These are phyloP conservation scores for Kodamaea leandrae DNA, from an alignment of 805 yeast species.

Conservation along the genomic window DNA sequence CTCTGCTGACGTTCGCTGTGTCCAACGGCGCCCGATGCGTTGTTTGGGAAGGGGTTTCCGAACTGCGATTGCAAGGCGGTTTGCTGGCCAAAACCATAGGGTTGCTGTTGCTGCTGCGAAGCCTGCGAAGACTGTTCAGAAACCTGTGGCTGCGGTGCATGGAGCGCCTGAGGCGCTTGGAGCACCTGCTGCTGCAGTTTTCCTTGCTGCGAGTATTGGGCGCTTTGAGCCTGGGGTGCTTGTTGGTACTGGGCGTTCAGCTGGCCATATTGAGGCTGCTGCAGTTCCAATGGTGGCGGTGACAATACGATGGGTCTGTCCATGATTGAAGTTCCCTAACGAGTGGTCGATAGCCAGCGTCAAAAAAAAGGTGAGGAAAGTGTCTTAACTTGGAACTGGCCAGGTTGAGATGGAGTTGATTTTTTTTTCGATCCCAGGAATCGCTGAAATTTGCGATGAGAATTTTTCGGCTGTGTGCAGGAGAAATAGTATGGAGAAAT, in stretches of 20 bases:
- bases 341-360: too few relatives aligned
- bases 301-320: slow-evolving; percentile 41
- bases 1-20: slow-evolving; percentile 35
- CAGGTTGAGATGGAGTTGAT: slow-evolving; percentile 3
- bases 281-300: slow-evolving; percentile 39
- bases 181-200: too few relatives aligned
- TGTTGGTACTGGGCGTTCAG: slow-evolving; percentile 7
- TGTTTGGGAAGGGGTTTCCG: neutral
- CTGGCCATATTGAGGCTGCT: slow-evolving; percentile 9
- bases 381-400: neutral
- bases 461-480: slow-evolving; percentile 6
- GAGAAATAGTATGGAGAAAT: neutral
- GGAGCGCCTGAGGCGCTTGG: neutral
- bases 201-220: neutral
- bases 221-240: neutral
- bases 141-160: neutral
- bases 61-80: slow-evolving; percentile 1
- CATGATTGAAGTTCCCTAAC: slow-evolving; percentile 1
- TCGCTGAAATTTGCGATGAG: slow-evolving; percentile 9
- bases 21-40: too few relatives aligned
- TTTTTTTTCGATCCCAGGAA: neutral
- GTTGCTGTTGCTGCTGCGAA: too few relatives aligned
- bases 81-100: slow-evolving; percentile 1
- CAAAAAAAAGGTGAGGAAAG: too few relatives aligned
- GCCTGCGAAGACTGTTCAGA: neutral